Base-by-base conservation (phyloP, 2,329 filamentous ascomycete genomes). In the Calonectria pseudoreteaudii region DNA sequence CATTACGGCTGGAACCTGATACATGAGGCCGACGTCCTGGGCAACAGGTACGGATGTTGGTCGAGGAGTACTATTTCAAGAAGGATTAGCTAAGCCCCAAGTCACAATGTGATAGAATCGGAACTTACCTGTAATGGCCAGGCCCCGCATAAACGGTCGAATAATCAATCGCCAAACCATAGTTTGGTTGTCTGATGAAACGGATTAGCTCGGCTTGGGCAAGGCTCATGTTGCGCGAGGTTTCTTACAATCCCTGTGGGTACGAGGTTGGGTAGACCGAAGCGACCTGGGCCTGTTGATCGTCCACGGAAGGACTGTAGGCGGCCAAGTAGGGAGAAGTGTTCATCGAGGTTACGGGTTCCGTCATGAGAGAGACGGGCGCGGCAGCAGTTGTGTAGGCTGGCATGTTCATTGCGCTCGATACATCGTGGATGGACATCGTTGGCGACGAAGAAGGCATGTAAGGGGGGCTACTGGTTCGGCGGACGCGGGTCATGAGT, bases 341-440 rank as follows among this genome's bases (percentile, higher is more conserved):
- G 20, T 83, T 81, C 72, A 89, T 83, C 13, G 86, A 84, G 2
- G 86, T 85, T 1, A 86, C 83, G 2, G 89, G 86, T 76, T 91
- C 88, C 26, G 88, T 82, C 28, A 91, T 84, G 6, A 91, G 83
- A 6, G 89, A 87, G 47, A 90, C 88, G 16, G 88, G 85, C 9
- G 88, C 81, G 1, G 89, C 85, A 4, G 88, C 86, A 3, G 89
- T 88, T 2, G 89, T 87, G 82, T 91, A 91, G 68, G 89, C 81
- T 26, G 88, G 86, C 68, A 91, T 83, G 69, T 82, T 83, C 66
- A 87, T 85, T 44, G 85, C 81, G 83, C 82, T 73, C 79, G 86
- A 80, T 83, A 84, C 77, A 86, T 88, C 81, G 83, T 84, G 72
- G 62, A 85, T 78, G 9, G 78, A 66, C 76, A 84, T 82, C 6